Percentiles rank a stretch among this genome's conserved stretches.
These are phyloP conservation scores for Tranzscheliella williamsii DNA, from an alignment of 1,284 basidiomycete genomes.

Conservation along the genomic window DNA sequence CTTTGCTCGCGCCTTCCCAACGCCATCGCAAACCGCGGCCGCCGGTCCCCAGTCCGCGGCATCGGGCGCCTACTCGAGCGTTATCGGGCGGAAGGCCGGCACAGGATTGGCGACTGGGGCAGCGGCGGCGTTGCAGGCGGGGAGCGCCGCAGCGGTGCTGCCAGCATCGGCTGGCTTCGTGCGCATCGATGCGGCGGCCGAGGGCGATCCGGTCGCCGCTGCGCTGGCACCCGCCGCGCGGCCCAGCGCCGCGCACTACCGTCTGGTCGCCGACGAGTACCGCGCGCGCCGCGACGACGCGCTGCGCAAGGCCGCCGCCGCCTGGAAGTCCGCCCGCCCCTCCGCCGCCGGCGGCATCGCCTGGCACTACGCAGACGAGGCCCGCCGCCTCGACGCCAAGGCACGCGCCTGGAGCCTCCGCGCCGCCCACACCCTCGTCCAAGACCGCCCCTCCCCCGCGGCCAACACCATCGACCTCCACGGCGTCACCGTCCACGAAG, in stretches of 20 bases:
- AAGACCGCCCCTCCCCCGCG: constrained; percentile 45
- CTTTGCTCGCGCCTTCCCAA: constrained; percentile 21
- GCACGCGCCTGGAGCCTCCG: constrained; percentile 58
- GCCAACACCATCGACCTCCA: constrained; percentile 59
- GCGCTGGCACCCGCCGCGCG: constrained; percentile 14
- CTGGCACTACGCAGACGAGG: constrained; percentile 60
- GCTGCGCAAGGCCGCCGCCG: constrained; percentile 50
- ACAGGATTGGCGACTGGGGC: constrained; percentile 13
- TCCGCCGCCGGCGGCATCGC: constrained; percentile 32
- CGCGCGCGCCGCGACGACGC: constrained; percentile 55
- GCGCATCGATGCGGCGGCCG: constrained; percentile 1
- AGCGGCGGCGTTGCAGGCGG: constrained; percentile 23
- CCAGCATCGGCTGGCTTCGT: constrained; percentile 39
- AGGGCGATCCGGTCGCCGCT: constrained; percentile 13
- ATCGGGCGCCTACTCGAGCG: constrained; percentile 11
- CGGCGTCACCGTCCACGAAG: constrained; percentile 59
- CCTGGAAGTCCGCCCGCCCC: constrained; percentile 31
- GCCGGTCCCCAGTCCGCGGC: background rate
- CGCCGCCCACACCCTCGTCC: constrained; percentile 56
- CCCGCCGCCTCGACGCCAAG: constrained; percentile 56
- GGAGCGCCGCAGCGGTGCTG: constrained; percentile 24
- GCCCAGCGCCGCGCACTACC: constrained; percentile 30
- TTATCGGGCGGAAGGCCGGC: constrained; percentile 19
- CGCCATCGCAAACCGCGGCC: constrained; percentile 21
- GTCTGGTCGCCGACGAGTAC: constrained; percentile 47